phyloP scores from a whole-genome alignment of 2,329 filamentous ascomycete genomes.

The Aspergillus oerlinghausenensis region DNA sequence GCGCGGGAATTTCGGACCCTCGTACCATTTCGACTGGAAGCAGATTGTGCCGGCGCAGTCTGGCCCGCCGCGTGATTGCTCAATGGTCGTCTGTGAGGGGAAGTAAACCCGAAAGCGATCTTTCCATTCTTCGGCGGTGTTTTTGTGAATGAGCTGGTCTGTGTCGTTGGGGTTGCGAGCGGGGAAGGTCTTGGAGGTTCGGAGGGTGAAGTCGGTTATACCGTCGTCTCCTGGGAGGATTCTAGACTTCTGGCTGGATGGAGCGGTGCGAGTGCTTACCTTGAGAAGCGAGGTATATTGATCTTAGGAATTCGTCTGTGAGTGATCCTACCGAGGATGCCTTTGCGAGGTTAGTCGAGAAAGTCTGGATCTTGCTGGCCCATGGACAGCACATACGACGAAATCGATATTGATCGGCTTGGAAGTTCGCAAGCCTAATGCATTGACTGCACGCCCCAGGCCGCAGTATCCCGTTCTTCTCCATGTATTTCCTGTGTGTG shows the following conservation, averaged over 20 bases:
- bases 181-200: slow-evolving; percentile 25
- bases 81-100: slow-evolving; percentile 67
- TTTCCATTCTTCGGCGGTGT: slow-evolving; percentile 36
- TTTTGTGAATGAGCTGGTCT: slow-evolving; percentile 37
- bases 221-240: slow-evolving; percentile 44
- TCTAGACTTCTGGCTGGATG: slow-evolving; percentile 1
- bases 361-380: not conserved
- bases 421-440: slow-evolving; percentile 57
- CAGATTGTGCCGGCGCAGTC: slow-evolving; percentile 76
- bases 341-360: slow-evolving; percentile 36
- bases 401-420: slow-evolving; percentile 65
- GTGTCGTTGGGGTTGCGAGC: slow-evolving; percentile 34
- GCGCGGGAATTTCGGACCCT: slow-evolving; percentile 64
- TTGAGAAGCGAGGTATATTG: slow-evolving; percentile 55
- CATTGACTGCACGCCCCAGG: slow-evolving; percentile 61
- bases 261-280: slow-evolving; percentile 33
- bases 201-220: slow-evolving; percentile 38
- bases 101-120: slow-evolving; percentile 71
- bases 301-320: slow-evolving; percentile 61
- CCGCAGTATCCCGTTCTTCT: slow-evolving; percentile 67
- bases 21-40: slow-evolving; percentile 69
- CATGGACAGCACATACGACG: slow-evolving; percentile 47
- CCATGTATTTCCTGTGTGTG: slow-evolving; percentile 47
- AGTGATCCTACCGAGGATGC: slow-evolving; percentile 78
- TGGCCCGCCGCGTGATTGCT: slow-evolving; percentile 58